These are phyloP conservation scores for Ogataea neopini DNA, from an alignment of 805 yeast species.

Conservation along the genomic window DNA sequence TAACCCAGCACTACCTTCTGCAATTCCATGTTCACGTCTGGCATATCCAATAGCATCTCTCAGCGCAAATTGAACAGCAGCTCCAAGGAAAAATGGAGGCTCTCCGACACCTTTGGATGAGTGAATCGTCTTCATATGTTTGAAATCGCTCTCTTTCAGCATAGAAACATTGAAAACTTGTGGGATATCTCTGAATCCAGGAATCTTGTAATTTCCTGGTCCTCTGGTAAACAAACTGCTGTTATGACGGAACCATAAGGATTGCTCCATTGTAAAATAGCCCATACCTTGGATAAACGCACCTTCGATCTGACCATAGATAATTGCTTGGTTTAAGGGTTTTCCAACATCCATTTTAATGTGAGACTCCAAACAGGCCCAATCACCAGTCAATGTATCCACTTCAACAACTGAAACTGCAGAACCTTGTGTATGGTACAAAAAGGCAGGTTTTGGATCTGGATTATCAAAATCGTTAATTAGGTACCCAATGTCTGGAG, in stretches of 20 bases:
- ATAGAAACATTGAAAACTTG: conserved; percentile 45
- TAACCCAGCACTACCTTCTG: conserved; percentile 24
- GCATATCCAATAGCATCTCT: conserved; percentile 44
- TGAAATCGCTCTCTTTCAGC: conserved; percentile 42
- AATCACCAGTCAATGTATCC: conserved; percentile 50
- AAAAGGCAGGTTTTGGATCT: conserved; percentile 47
- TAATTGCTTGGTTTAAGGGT: conserved; percentile 49
- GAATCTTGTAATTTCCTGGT: conserved; percentile 51
- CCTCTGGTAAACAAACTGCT: conserved; percentile 47
- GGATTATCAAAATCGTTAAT: conserved; percentile 36
- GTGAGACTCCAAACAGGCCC: conserved; percentile 43
- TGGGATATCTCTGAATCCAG: conserved; percentile 50
- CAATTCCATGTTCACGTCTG: conserved; percentile 33
- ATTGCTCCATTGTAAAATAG: conserved; percentile 48
- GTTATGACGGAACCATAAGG: conserved; percentile 43
- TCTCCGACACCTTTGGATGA: conserved; percentile 51
- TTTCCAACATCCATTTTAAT: conserved; percentile 52
- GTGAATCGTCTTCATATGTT: conserved; percentile 45
- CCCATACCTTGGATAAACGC: conserved; percentile 54
- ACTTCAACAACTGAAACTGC: conserved; percentile 46
- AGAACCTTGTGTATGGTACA: conserved; percentile 48
- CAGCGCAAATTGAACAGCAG: conserved; percentile 44
- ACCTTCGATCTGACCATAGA: conserved; percentile 53
- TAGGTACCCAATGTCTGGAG: conserved; percentile 47
- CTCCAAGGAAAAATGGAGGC: conserved; percentile 50